Base-by-base conservation (phyloP, 73 alveolate species). In the Loxodes magnus region DNA sequence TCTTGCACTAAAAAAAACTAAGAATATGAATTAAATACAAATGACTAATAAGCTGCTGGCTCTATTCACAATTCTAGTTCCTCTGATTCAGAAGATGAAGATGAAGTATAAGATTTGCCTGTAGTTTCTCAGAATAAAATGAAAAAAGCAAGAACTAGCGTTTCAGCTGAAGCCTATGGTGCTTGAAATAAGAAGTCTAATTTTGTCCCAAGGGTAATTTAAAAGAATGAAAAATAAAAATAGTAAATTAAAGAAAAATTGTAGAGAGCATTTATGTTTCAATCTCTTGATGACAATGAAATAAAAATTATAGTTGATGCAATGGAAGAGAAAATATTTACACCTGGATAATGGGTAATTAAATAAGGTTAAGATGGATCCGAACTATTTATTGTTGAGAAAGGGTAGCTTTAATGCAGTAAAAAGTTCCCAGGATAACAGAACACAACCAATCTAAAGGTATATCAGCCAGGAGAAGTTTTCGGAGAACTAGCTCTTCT, bases 101-200 rank as follows among this genome's bases (percentile, higher is more conserved):
- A 64, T 0, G 76, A 64, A 14, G 75, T 36, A 42, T 69, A 44
- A 15, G 50, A 19, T 22, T 61, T 28, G 27, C 26, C 21, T 24
- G 58, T 34, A 16, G 20, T 34, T n/a, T 39, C 66, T 34, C 22
- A 31, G 25, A 21, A 54, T 35, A 21, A 56, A 56, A 54, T 31
- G 30, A 14, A 52, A 34, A n/a, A 57, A 15, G 51, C 50, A 12
- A 64, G 77, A 64, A 42, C 69, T 34, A 52, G 94, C 17, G 99
- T 94, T 21, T 58, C 91, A 29, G 99, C 99, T 17, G 98, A 95
- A 68, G 99, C 90, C 5, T 95, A 82, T 65, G 99, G 99, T 15
- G 41, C 44, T 35, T 95, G 87, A 81, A 81, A 95, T 76, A 52
- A 76, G 69, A 89, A 90, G 51, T 88, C 22, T n/a, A 55, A 37